A percentile compares a stretch with the other conserved stretches of the same genome.
phyloP scores from a whole-genome alignment of 1,139 yeast genomes.

The Blastobotrys malaysiensis region DNA sequence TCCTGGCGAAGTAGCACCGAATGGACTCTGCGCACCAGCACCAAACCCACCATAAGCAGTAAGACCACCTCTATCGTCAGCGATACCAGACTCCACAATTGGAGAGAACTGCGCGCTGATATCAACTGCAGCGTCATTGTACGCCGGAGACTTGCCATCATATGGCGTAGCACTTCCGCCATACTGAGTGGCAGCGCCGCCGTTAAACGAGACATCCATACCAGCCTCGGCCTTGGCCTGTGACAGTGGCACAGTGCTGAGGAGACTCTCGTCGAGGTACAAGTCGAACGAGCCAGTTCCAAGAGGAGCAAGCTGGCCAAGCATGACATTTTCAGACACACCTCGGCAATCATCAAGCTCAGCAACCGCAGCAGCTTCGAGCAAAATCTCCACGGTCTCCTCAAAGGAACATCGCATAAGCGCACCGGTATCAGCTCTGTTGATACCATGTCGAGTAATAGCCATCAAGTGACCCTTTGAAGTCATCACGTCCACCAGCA shows the following conservation, averaged over 20 bases:
- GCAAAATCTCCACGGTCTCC: slow-evolving; percentile 94
- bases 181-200: slow-evolving; percentile 32
- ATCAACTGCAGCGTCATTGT: slow-evolving; percentile 70
- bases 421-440: slow-evolving; percentile 98
- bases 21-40: slow-evolving; percentile 39
- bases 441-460: slow-evolving; percentile 98
- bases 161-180: slow-evolving; percentile 94
- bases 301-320: slow-evolving; percentile 97
- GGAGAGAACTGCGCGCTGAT: slow-evolving; percentile 75
- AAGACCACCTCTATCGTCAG: slow-evolving; percentile 83
- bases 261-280: slow-evolving; percentile 85
- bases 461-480: slow-evolving; percentile 98
- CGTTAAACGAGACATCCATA: slow-evolving; percentile 36
- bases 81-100: slow-evolving; percentile 67
- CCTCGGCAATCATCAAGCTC: slow-evolving; percentile 98
- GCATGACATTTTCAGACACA: slow-evolving; percentile 94
- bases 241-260: slow-evolving; percentile 60
- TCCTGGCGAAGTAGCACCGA: slow-evolving; percentile 43
- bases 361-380: slow-evolving; percentile 98
- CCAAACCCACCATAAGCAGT: slow-evolving; percentile 83
- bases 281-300: slow-evolving; percentile 99
- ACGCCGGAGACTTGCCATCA: slow-evolving; percentile 62
- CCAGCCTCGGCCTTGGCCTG: slow-evolving; percentile 22
- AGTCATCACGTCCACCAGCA: slow-evolving; percentile 97
- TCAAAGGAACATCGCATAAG: slow-evolving; percentile 99